phyloP scores from a whole-genome alignment of 2,329 filamentous ascomycete genomes.

The Cercospora zeae-maydis region DNA sequence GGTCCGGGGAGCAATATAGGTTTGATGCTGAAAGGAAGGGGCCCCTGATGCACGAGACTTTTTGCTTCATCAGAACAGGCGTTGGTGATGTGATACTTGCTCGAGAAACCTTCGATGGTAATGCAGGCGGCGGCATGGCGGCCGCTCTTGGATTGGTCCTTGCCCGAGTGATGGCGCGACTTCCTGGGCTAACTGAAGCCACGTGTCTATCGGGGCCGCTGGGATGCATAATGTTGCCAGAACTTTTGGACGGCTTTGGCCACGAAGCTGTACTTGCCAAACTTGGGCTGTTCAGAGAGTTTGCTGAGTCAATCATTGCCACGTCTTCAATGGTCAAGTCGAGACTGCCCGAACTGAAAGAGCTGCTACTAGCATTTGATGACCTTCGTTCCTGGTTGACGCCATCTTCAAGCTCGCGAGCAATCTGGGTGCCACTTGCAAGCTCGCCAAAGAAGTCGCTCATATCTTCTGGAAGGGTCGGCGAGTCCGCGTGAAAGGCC shows the following conservation, averaged over 20 bases:
- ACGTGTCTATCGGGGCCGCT: not conserved
- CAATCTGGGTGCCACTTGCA: conserved; percentile 46
- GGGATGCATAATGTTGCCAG: conserved; percentile 3
- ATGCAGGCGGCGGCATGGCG: conserved; percentile 7
- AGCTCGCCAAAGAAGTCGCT: conserved; percentile 39
- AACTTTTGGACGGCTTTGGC: not conserved
- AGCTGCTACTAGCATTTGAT: conserved; percentile 22
- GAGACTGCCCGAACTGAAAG: conserved; percentile 41
- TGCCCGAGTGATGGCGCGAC: not conserved
- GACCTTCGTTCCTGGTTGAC: not conserved
- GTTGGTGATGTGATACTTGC: not conserved
- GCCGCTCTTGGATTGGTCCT: not conserved
- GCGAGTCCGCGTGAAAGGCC: not conserved
- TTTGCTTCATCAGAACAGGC: not conserved
- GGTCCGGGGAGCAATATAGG: conserved; percentile 22
- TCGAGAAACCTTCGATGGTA: conserved; percentile 6
- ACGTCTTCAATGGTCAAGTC: conserved; percentile 43
- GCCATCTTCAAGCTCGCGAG: conserved; percentile 40
- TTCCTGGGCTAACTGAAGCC: not conserved
- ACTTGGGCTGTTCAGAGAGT: conserved; percentile 3
- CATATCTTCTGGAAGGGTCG: conserved; percentile 22
- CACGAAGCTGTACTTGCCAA: not conserved
- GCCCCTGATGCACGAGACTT: conserved; percentile 15
- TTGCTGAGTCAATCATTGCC: conserved; percentile 34
- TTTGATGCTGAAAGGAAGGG: conserved; percentile 22